Evolutionary conservation across 2,329 filamentous ascomycete genomes (phyloP), one percentile per base, ranked within the genome.

Genomic region (Fusarium ambrosium): DNA sequence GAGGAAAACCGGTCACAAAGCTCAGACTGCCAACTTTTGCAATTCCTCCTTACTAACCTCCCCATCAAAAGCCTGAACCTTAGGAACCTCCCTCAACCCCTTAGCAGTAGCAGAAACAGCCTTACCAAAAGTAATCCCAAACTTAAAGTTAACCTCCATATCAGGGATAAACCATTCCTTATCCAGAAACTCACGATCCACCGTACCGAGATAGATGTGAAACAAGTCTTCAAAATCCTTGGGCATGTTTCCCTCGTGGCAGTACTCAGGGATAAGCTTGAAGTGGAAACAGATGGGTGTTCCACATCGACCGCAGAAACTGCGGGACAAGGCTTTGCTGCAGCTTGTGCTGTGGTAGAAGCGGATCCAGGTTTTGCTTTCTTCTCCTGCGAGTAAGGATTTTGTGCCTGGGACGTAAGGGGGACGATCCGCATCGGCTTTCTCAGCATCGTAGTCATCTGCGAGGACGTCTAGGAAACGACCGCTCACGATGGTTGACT

Each of bases 221-320:
- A 80, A 74, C 1, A 71, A 22, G 16, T 79, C 72, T 1, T 62
- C 39, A 41, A 66, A 75, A 1, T 56, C 71, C 0, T 72, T 64
- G 2, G 78, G 76, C 1, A 78, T 6, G n/a, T 72, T 69, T 1
- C 63, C 77, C 16, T 53, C 69, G 9, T 66, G 53, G 24, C 74
- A 73, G 9, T 48, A 77, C 34, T 69, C 69, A 0, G 74, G 60
- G 10, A 37, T 16, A 0, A 79, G 71, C 36, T 67, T 69, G 24
- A 78, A 70, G 9, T 78, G 76, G 58, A 58, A 80, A 45, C 65
- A 68, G 0, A 79, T 10, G 6, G 66, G 70, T 0, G 77, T 68
- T 4, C 79, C 78, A 56, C 78, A 80, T 10, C 79, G 77, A 0
- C 73, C 73, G 22, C 79, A 80, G 58, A 80, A 80, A 48, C 68